Evolutionary conservation across 2,329 filamentous ascomycete species (phyloP).

Genomic region (Nemania bipapillata): DNA sequence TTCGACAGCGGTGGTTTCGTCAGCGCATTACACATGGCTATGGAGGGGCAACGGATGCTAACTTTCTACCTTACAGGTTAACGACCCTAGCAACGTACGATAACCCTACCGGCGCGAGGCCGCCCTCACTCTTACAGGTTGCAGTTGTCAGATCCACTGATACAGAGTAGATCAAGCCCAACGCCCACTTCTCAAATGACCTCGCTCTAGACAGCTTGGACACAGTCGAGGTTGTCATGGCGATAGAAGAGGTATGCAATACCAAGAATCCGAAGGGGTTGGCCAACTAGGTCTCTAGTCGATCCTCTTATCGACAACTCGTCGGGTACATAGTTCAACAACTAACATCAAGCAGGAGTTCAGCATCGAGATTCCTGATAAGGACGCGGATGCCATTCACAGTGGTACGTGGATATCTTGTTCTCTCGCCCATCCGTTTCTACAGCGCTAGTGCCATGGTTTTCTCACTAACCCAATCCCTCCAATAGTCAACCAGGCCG

Average conservation of each 20-base stretch:
- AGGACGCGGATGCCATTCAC: constrained; percentile 93
- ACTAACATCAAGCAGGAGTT: constrained; percentile 61
- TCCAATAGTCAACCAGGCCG: constrained; percentile 84
- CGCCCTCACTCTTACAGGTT: neutral
- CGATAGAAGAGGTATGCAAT: constrained; percentile 89
- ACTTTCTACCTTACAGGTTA: constrained; percentile 65
- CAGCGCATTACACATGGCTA: constrained; percentile 16
- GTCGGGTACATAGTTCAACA: neutral
- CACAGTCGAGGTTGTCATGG: constrained; percentile 99
- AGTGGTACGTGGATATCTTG: constrained; percentile 73
- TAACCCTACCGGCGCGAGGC: constrained; percentile 4
- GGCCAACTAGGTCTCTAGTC: constrained; percentile 7
- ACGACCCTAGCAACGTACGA: constrained; percentile 71
- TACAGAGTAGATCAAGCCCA: constrained; percentile 75
- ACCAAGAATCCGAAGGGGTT: neutral
- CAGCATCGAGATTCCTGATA: constrained; percentile 97
- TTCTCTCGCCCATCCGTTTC: neutral
- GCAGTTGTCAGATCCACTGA: constrained; percentile 31
- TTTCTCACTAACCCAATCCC: constrained; percentile 36
- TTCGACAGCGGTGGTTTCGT: neutral
- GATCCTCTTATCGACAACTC: constrained; percentile 14
- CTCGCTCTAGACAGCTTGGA: constrained; percentile 96
- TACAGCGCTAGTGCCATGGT: constrained; percentile 14
- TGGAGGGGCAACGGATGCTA: constrained; percentile 36
- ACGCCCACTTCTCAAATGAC: constrained; percentile 95